These are phyloP conservation scores for Aspergillus ustus DNA, from an alignment of 2,329 filamentous ascomycete species.

Conservation along the genomic window DNA sequence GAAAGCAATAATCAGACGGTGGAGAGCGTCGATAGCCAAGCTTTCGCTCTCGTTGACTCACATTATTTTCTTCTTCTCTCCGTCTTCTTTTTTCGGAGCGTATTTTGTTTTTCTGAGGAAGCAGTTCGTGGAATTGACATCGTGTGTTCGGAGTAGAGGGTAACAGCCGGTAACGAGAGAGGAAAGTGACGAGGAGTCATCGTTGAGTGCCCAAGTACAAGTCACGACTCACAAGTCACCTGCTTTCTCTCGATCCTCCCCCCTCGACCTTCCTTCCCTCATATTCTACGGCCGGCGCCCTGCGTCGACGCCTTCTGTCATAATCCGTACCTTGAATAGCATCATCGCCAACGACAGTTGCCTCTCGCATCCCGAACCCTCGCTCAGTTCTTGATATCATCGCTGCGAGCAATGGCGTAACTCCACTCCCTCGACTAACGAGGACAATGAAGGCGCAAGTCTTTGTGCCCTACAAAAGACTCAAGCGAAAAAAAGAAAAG, in stretches of 20 bases:
- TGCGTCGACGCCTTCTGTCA: conserved; percentile 7
- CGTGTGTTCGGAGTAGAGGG: background rate
- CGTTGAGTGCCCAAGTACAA: background rate
- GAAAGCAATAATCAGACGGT: background rate
- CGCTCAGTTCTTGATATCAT: conserved; percentile 25
- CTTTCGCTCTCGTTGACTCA: conserved; percentile 13
- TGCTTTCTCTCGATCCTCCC: conserved; percentile 1
- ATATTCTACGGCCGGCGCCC: background rate
- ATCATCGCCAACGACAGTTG: conserved; percentile 9
- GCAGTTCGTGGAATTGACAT: conserved; percentile 1
- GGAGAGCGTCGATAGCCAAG: conserved; percentile 3
- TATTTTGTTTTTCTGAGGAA: conserved; percentile 6
- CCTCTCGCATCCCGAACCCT: conserved; percentile 11
- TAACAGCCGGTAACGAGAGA: background rate
- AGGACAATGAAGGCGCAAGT: conserved; percentile 23
- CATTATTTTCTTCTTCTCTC: conserved; percentile 2
- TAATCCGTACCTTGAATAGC: conserved; percentile 12
- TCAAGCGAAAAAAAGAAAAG: conserved; percentile 26
- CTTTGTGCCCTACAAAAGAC: conserved; percentile 20
- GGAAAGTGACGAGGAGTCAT: background rate
- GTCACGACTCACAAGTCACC: conserved; percentile 12
- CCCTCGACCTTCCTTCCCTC: background rate
- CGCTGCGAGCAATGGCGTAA: conserved; percentile 28
- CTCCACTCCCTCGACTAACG: conserved; percentile 10
- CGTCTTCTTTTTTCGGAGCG: background rate